Percentiles rank a stretch among this genome's conserved stretches.
Conservation (phyloP, 495 filamentous ascomycete species). For the Penicillium tannophilum region DNA sequence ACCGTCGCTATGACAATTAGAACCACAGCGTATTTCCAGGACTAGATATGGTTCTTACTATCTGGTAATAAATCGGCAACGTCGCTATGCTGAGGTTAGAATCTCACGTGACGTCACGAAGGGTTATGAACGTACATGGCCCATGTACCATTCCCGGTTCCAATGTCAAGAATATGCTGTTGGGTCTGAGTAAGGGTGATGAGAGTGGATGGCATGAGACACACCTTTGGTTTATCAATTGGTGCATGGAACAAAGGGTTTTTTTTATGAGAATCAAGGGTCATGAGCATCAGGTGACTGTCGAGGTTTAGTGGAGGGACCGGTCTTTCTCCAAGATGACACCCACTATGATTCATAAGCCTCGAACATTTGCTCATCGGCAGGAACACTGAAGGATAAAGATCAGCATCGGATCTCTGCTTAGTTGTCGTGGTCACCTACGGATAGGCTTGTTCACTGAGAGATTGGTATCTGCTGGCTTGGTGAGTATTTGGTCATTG, state of each 20-base stretch:
- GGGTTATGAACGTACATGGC: constrained; percentile 25
- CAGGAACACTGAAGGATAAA: constrained; percentile 15
- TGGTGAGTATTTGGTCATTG: neutral
- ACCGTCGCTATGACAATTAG: constrained; percentile 8
- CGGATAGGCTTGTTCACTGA: constrained; percentile 2
- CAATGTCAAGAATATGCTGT: constrained; percentile 29
- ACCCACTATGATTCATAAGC: constrained; percentile 24
- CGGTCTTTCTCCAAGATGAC: neutral
- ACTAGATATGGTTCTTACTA: constrained; percentile 7
- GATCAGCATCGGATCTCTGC: neutral
- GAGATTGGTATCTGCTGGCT: constrained; percentile 9
- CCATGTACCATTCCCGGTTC: constrained; percentile 31
- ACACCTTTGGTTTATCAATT: constrained; percentile 4
- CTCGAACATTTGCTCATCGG: constrained; percentile 30
- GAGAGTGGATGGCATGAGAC: neutral
- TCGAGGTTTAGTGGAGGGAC: neutral
- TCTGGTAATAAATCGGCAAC: constrained; percentile 27
- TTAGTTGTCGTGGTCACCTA: neutral
- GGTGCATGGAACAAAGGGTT: constrained; percentile 18
- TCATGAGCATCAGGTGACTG: constrained; percentile 23
- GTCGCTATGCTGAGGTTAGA: constrained; percentile 17
- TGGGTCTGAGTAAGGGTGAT: neutral
- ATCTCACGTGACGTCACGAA: neutral
- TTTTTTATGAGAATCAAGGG: constrained; percentile 4
- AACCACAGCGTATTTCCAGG: neutral